Percentiles rank a stretch among this genome's conserved stretches.
Evolutionary conservation across 768 basidiomycete genomes (phyloP).

Genomic region (Hydnomerulius pinastri): DNA sequence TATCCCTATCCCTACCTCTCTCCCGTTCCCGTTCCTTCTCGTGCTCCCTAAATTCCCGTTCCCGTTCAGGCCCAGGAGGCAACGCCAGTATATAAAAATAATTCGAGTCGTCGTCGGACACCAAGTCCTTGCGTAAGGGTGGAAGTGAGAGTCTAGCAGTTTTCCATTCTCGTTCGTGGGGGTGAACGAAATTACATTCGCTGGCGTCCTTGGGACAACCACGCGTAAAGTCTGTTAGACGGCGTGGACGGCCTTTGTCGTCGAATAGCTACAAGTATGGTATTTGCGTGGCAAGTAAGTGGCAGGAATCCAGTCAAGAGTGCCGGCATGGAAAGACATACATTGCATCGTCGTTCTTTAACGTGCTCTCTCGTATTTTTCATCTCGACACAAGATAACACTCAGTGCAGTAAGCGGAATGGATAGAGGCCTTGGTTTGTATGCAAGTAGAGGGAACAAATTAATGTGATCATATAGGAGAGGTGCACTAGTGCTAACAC

Average conservation of each 20-base stretch:
- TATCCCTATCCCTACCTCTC: conserved; percentile 4
- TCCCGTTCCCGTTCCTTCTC: conserved; percentile 6
- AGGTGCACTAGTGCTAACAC: too few species aligned
- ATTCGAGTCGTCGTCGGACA: conserved; percentile 23
- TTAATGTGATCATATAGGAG: too few species aligned
- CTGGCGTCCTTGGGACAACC: conserved; percentile 24
- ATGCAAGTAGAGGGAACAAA: too few species aligned
- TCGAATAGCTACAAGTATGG: conserved; percentile 25
- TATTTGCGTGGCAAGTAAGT: too few species aligned
- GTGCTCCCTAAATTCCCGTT: conserved; percentile 9
- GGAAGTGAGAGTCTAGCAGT: conserved; percentile 28
- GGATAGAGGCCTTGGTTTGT: neutral
- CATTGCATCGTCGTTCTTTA: conserved; percentile 33
- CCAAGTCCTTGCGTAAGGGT: conserved; percentile 16
- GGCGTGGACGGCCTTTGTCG: conserved; percentile 28
- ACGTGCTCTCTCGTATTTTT: neutral
- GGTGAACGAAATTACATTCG: conserved; percentile 33
- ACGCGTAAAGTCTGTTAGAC: conserved; percentile 15
- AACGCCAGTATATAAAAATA: conserved; percentile 21
- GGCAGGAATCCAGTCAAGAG: neutral
- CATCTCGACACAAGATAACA: too few species aligned
- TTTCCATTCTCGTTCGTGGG: conserved; percentile 34
- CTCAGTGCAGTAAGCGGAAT: too few species aligned
- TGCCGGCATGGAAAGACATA: conserved; percentile 16
- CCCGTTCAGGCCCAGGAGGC: conserved; percentile 5